A percentile compares a stretch with the other conserved stretches of the same genome.
phyloP scores from a whole-genome alignment of 2,329 filamentous ascomycete species.

The Microdochium nivale region DNA sequence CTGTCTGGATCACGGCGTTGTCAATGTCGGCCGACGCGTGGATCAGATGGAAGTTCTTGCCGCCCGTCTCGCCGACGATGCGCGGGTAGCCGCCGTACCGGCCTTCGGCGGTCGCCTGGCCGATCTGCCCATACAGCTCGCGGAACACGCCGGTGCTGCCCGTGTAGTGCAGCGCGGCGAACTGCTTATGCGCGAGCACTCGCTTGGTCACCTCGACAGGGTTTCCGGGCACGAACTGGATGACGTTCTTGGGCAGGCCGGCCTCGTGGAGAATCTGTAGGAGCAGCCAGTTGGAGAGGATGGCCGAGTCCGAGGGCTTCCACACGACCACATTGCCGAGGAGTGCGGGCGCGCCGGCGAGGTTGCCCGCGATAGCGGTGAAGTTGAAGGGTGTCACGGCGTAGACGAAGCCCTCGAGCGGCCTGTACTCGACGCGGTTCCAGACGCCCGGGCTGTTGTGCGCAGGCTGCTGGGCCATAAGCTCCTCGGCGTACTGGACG shows the following conservation, averaged over 20 bases:
- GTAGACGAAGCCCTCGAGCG: slow-evolving; percentile 32
- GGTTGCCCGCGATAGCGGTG: slow-evolving; percentile 27
- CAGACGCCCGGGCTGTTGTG: slow-evolving; percentile 79
- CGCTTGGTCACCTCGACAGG: slow-evolving; percentile 74
- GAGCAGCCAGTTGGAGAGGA: slow-evolving; percentile 24
- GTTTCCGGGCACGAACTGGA: slow-evolving; percentile 89
- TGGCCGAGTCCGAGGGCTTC: slow-evolving; percentile 26
- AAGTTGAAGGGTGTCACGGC: slow-evolving; percentile 33
- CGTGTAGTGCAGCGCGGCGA: slow-evolving; percentile 91
- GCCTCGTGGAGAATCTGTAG: slow-evolving; percentile 43
- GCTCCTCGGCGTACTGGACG: slow-evolving; percentile 85
- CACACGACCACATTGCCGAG: slow-evolving; percentile 32
- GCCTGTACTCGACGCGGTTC: slow-evolving; percentile 71
- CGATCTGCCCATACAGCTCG: slow-evolving; percentile 79
- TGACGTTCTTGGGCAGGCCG: slow-evolving; percentile 78
- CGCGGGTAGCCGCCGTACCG: slow-evolving; percentile 80
- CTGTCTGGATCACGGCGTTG: slow-evolving; percentile 73
- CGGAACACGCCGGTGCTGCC: slow-evolving; percentile 90
- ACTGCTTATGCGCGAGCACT: slow-evolving; percentile 68
- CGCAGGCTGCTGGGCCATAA: slow-evolving; percentile 78
- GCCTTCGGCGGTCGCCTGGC: slow-evolving; percentile 69
- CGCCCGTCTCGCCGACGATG: slow-evolving; percentile 83
- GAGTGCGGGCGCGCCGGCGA: slow-evolving; percentile 24
- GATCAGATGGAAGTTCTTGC: slow-evolving; percentile 88
- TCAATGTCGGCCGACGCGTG: slow-evolving; percentile 69